phyloP scores from a whole-genome alignment of 1,139 yeast species.

The Geotrichum cucujoidarum region DNA sequence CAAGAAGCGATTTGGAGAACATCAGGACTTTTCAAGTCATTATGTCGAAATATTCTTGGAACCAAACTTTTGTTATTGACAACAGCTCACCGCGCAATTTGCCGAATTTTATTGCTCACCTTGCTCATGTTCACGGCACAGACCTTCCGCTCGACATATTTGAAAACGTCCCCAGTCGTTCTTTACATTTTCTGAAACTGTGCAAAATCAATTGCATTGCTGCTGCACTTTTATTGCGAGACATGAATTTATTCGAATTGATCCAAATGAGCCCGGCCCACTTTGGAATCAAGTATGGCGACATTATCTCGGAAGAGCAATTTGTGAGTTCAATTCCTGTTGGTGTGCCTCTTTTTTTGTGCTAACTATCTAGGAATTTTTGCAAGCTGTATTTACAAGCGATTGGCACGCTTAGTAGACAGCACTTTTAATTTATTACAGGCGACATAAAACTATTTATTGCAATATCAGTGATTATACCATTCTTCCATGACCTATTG shows the following conservation, averaged over 20 bases:
- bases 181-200: conserved; percentile 14
- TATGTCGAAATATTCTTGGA: conserved; percentile 14
- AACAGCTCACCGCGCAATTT: not conserved
- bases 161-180: conserved; percentile 5
- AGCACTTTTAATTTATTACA: too few relatives aligned
- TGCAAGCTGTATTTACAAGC: conserved; percentile 7
- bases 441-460: too few relatives aligned
- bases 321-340: conserved; percentile 1
- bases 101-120: conserved; percentile 8
- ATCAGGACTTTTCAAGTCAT: conserved; percentile 14
- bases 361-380: conserved; percentile 7
- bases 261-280: conserved; percentile 13
- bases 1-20: conserved; percentile 1
- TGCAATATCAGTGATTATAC: not conserved
- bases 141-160: conserved; percentile 9
- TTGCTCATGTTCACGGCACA: conserved; percentile 8
- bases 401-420: conserved; percentile 8
- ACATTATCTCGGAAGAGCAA: conserved; percentile 10
- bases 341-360: not conserved
- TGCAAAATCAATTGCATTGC: conserved; percentile 19
- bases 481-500: not conserved
- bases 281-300: conserved; percentile 16
- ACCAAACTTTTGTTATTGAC: conserved; percentile 13
- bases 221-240: conserved; percentile 14
- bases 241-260: conserved; percentile 5